Evolutionary conservation across 495 filamentous ascomycete species (phyloP).

Genomic region (Extremus antarcticus): DNA sequence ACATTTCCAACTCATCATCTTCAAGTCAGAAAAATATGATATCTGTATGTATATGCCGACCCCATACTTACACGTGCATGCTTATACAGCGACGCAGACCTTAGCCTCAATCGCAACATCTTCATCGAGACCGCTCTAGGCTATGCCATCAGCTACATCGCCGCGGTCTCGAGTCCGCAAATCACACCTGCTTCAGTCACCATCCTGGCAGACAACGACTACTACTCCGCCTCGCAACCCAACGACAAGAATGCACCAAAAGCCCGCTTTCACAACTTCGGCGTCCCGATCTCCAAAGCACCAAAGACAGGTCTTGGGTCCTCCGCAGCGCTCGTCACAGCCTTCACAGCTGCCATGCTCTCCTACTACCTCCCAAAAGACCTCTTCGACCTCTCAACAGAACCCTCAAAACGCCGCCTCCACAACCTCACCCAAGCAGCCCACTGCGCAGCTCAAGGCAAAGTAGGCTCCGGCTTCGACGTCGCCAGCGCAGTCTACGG

Average conservation of each 20-base stretch:
- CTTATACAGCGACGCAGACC: slow-evolving; percentile 23
- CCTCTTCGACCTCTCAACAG: slow-evolving; percentile 37
- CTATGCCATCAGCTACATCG: slow-evolving; percentile 78
- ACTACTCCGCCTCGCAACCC: slow-evolving; percentile 65
- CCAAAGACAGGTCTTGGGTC: slow-evolving; percentile 97
- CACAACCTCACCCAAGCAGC: slow-evolving; percentile 91
- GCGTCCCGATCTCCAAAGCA: slow-evolving; percentile 60
- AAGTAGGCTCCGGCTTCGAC: slow-evolving; percentile 92
- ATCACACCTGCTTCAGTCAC: slow-evolving; percentile 64
- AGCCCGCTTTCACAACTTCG: slow-evolving; percentile 65
- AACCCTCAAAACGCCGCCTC: slow-evolving; percentile 35
- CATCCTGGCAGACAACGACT: slow-evolving; percentile 89
- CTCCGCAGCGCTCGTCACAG: slow-evolving; percentile 88
- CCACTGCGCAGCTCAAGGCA: slow-evolving; percentile 93
- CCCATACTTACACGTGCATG: slow-evolving; percentile 23
- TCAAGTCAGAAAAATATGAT: background rate
- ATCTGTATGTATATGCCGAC: background rate
- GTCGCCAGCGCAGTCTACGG: slow-evolving; percentile 91
- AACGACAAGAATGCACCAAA: background rate
- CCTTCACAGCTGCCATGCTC: slow-evolving; percentile 71
- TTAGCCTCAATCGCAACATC: slow-evolving; percentile 48
- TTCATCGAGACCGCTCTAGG: slow-evolving; percentile 85
- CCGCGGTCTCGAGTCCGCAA: slow-evolving; percentile 41
- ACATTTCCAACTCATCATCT: background rate
- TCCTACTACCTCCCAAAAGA: slow-evolving; percentile 61